Evolutionary conservation across 2,329 filamentous ascomycete species (phyloP), one percentile per base, ranked within the genome.

Genomic region (Hirsutella rhossiliensis): DNA sequence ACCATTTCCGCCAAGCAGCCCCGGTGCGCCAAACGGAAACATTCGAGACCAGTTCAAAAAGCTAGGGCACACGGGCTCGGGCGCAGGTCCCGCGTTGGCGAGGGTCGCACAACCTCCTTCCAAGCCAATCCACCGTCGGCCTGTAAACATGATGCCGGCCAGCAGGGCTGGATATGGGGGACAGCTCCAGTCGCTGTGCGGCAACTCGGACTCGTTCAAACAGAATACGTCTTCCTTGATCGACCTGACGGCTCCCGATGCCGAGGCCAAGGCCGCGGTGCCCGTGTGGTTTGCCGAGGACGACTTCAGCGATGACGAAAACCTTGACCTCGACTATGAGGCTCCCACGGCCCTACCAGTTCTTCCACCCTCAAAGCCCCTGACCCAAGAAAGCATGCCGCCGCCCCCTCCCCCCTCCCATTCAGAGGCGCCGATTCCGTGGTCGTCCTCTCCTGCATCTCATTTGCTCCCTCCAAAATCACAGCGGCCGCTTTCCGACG

Each of bases 231-330:
- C 23, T 13, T 46, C 41, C 20, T 50, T 59, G 5, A 57, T 69
- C 47, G 59, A 67, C 42, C 54, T 68, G 28, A 62, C 62, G 11
- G 52, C 44, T 5, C 42, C 60, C 1, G 55, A 59, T 37, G 48
- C 52, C 12, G 31, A 55, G 23, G 41, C 52, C 48, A 62, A 60
- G 42, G 40, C 50, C 27, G 48, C 57, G 34, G 46, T 58, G 11
- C 48, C 52, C 8, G 74, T 84, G 11, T 76, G 74, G 47, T 84
- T 88, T 49, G 76, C 80, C 47, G 84, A 88, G 49, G 81, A 90
- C 53, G 89, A 95, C 56, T 92, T 94, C 52, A 87, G 87, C 54
- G 85, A 90, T 57, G 88, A 95, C 52, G 74, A 82, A 18, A 76
- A 87, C 44, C 68, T 94, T 20, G 84, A 86, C 48, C 62, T 84